Evolutionary conservation across 495 filamentous ascomycete species (phyloP).

Genomic region (Stereocaulon alpinum): DNA sequence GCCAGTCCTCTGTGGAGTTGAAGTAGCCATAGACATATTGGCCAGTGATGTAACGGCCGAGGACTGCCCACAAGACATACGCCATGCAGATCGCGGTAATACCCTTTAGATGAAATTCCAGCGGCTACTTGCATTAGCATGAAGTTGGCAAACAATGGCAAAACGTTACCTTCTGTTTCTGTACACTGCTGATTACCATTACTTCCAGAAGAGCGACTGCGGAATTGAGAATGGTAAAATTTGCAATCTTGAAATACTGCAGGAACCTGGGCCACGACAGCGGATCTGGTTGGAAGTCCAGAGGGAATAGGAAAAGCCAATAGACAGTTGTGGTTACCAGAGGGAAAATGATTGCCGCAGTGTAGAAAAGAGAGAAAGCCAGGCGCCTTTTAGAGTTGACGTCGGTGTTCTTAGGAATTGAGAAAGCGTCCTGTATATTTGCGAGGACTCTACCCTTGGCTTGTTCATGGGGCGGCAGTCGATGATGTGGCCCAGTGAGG

Average conservation of each 20-base stretch:
- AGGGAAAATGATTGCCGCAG: conserved; percentile 32
- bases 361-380: conserved; percentile 42
- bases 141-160: background rate
- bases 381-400: conserved; percentile 27
- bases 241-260: conserved; percentile 36
- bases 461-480: conserved; percentile 13
- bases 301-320: conserved; percentile 32
- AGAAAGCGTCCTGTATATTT: conserved; percentile 28
- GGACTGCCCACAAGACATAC: conserved; percentile 39
- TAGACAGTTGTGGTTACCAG: conserved; percentile 38
- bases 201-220: conserved; percentile 38
- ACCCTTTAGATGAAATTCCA: conserved; percentile 27
- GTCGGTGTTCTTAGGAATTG: conserved; percentile 27
- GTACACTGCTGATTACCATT: conserved; percentile 39
- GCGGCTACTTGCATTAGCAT: conserved; percentile 25
- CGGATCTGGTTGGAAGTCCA: conserved; percentile 14
- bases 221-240: conserved; percentile 33
- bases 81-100: conserved; percentile 29
- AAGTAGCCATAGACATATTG: conserved; percentile 41
- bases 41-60: conserved; percentile 38
- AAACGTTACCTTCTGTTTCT: conserved; percentile 34
- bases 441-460: conserved; percentile 9
- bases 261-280: conserved; percentile 28
- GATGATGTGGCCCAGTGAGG: conserved; percentile 29
- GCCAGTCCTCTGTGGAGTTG: conserved; percentile 29